These are phyloP conservation scores for Solanum bulbocastanum DNA, from an alignment of 257 asterid genomes.

Conservation along the genomic window DNA sequence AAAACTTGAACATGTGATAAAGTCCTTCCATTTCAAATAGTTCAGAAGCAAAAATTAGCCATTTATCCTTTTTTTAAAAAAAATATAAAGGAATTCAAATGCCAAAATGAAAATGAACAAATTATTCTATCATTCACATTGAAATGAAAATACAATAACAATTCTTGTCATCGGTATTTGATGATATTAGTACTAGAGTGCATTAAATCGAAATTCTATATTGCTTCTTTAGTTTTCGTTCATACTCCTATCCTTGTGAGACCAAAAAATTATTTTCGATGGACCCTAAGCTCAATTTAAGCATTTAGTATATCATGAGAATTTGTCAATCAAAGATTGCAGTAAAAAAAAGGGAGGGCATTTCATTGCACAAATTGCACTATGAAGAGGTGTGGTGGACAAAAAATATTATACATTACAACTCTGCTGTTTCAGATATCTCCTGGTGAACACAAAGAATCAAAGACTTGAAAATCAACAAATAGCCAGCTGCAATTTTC, in stretches of 20 bases:
- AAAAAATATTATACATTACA: conserved; percentile 30
- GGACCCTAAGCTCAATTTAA: not conserved
- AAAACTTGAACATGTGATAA: not conserved
- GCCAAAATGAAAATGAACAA: not conserved
- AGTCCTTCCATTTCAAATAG: not conserved
- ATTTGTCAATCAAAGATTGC: not conserved
- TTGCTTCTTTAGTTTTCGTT: not conserved
- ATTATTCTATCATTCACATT: not conserved
- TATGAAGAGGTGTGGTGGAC: not conserved
- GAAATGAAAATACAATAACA: not conserved
- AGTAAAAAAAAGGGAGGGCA: not conserved
- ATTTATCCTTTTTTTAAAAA: not conserved
- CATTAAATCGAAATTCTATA: not conserved
- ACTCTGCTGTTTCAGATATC: conserved; percentile 29
- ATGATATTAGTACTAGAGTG: not conserved
- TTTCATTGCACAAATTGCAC: not conserved
- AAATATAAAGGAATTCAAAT: not conserved
- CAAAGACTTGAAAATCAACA: conserved; percentile 12
- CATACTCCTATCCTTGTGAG: not conserved
- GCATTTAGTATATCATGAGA: not conserved
- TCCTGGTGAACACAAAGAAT: conserved; percentile 14
- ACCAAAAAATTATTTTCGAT: not conserved
- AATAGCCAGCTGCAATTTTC: conserved; percentile 11
- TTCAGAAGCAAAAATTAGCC: not conserved
- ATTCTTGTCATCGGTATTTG: not conserved